Evolutionary conservation across 441 rosid species (phyloP), one percentile per base, ranked within the genome.

Genomic region (Eruca vesicaria): DNA sequence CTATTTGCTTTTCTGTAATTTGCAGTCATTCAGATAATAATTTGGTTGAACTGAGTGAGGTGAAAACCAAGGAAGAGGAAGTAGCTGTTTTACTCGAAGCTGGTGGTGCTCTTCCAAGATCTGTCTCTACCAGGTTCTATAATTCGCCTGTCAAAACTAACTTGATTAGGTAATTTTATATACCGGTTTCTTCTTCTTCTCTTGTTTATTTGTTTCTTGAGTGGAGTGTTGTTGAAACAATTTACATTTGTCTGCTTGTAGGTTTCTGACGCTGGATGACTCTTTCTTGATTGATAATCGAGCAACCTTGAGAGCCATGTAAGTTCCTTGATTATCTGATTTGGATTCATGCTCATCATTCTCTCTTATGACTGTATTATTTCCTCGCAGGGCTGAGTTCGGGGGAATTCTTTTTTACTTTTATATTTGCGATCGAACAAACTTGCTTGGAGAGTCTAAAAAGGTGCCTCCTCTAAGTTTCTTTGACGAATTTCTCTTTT

Each of bases 21-120:
- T 81, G 85, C 92, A 96, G 99, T 72, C 97, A 93, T 84, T 89
- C 99, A 62, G 99, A 92, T 81, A 89, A 80, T 66, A 93, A 96
- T 81, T 82, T 96, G 84, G 91, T 72, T 84, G 94, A 92, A 73
- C 77, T 90, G 77, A 90, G 78, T 63, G 88, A 84, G 76, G 86
- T 83, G 69, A 77, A 89, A 32, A 70, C 52, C 80, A 90, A 90
- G 75, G 98, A 96, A 78, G 97, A 90, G 79, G 99, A 96, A 75
- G 87, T 82, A 35, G 88, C 94, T 63, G 89, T 89, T 83, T 84
- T 96, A 84, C 82, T 96, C 71, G 98, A 96, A 85, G n/a, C n/a
- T n/a, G 97, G 97, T 73, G 97, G 99, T 77, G 97, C 97, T 79
- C 90, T 93, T 36, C 9, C 91, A 61, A 89, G 91, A 88, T 86